These are phyloP conservation scores for Diplocarpon rosae DNA, from an alignment of 2,329 filamentous ascomycete genomes.

Conservation along the genomic window DNA sequence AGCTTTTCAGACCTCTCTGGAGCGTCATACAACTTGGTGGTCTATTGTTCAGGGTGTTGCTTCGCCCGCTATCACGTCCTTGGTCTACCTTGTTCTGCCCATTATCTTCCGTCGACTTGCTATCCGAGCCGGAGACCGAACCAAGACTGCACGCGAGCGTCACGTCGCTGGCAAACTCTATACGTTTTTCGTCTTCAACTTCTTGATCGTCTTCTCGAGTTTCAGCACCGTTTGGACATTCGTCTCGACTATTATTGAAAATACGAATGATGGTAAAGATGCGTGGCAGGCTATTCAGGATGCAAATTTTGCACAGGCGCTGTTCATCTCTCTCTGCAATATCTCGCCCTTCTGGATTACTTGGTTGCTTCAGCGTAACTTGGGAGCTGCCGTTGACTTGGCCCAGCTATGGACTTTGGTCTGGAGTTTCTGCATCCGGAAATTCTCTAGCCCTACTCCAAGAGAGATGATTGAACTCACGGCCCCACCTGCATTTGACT, in stretches of 20 bases:
- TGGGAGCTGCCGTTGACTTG: slow-evolving; percentile 90
- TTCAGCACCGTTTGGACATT: slow-evolving; percentile 78
- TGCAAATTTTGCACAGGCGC: slow-evolving; percentile 47
- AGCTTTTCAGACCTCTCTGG: slow-evolving; percentile 57
- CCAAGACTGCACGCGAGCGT: slow-evolving; percentile 83
- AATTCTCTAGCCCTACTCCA: slow-evolving; percentile 78
- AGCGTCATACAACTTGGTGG: slow-evolving; percentile 57
- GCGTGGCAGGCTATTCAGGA: slow-evolving; percentile 59
- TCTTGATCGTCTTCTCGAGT: slow-evolving; percentile 83
- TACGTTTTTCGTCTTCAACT: slow-evolving; percentile 96
- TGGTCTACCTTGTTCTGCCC: slow-evolving; percentile 79
- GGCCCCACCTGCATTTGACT: slow-evolving; percentile 86
- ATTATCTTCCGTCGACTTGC: slow-evolving; percentile 84
- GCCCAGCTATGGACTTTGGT: slow-evolving; percentile 74
- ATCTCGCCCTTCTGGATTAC: slow-evolving; percentile 91
- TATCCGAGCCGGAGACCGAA: slow-evolving; percentile 73
- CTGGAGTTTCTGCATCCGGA: slow-evolving; percentile 77
- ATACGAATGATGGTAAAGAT: slow-evolving; percentile 44
- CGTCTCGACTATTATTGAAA: slow-evolving; percentile 51
- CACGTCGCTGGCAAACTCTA: slow-evolving; percentile 89
- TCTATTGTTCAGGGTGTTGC: slow-evolving; percentile 84
- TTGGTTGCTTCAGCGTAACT: slow-evolving; percentile 83
- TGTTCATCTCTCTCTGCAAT: slow-evolving; percentile 66
- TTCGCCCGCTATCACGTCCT: slow-evolving; percentile 75
- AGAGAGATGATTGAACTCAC: slow-evolving; percentile 86